Base-by-base conservation (phyloP, 169 alveolate species). In the Cystoisospora suis region DNA sequence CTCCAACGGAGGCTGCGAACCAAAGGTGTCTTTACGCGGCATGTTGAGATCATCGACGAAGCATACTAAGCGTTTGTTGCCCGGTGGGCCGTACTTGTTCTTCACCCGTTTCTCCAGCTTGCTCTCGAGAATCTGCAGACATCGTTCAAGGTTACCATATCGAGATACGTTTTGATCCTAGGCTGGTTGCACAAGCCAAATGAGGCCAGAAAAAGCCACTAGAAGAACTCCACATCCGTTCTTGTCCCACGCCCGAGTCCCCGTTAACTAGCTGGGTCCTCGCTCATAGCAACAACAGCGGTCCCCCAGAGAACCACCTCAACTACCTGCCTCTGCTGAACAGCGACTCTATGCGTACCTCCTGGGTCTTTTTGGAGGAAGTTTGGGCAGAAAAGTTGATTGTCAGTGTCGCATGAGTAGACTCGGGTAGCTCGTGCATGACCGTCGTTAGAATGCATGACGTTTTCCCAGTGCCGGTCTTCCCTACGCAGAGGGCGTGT, bases 401-500 rank as follows among this genome's bases (percentile, higher is more conserved):
- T 61, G 94, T 94, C 88, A 93, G 86, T 23, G 94, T 91, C 72
- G 97, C 93, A 91, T 95, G 96, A 23, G 91, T 85, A 53, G 93
- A 87, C 47, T 95, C 97, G 81, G 95, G 93, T 49, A 94, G 77
- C 86, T 95, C 94, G 45, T 91, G 94, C 40, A 94, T 90, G 9
- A 96, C 88, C 38, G 96, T 94, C 89, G 96, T 96, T 81, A 95
- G 96, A 34, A 97, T 95, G 36, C 97, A 95, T 20, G 97, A 97
- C 20, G 99, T 98, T 94, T 98, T 98, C 36, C 99, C 99, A 1
- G 98, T 97, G 80, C 99, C 99, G 40, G 99, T 97, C 75, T 95
- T 95, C 56, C 99, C 99, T 59, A 97, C 97, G 17, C 96, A 90
- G 44, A 97, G 94, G 7, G 95, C 96, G 92, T 97, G 97, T 47